Conservation (phyloP, 805 yeast species). For the Debaryomyces prosopidis region DNA sequence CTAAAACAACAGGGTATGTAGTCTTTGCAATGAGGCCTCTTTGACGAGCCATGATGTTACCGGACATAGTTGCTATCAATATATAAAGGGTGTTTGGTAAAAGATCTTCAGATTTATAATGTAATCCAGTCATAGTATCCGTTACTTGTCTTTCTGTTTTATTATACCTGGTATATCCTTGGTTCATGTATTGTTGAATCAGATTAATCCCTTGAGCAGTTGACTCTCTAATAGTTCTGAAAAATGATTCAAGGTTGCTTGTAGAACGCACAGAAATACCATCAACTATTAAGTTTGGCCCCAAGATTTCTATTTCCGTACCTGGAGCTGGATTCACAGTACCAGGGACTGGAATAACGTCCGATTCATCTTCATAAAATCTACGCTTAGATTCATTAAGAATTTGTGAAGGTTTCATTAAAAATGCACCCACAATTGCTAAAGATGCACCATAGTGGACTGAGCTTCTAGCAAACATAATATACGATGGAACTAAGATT, state of each 20-base stretch:
- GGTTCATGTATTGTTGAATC: slow-evolving; percentile 38
- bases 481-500: not conserved
- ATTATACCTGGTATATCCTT: slow-evolving; percentile 51
- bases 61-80: slow-evolving; percentile 66
- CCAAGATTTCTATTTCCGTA: slow-evolving; percentile 43
- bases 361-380: slow-evolving; percentile 52
- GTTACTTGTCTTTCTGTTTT: slow-evolving; percentile 64
- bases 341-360: slow-evolving; percentile 51
- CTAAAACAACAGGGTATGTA: slow-evolving; percentile 59
- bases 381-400: slow-evolving; percentile 29
- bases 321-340: slow-evolving; percentile 45
- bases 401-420: slow-evolving; percentile 2
- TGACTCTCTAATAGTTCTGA: slow-evolving; percentile 50
- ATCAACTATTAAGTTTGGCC: slow-evolving; percentile 49
- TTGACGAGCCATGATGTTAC: slow-evolving; percentile 71
- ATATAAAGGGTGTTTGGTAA: slow-evolving; percentile 73
- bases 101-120: slow-evolving; percentile 63
- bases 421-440: slow-evolving; percentile 88
- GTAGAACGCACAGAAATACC: slow-evolving; percentile 61
- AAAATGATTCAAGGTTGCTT: slow-evolving; percentile 44
- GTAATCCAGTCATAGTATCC: slow-evolving; percentile 61
- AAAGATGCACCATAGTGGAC: slow-evolving; percentile 52
- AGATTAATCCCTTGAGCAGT: slow-evolving; percentile 12
- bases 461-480: slow-evolving; percentile 6
- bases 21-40: slow-evolving; percentile 56